These are phyloP conservation scores for Chaetothyriales sp. DNA, from an alignment of 2,329 filamentous ascomycete species.

Conservation along the genomic window DNA sequence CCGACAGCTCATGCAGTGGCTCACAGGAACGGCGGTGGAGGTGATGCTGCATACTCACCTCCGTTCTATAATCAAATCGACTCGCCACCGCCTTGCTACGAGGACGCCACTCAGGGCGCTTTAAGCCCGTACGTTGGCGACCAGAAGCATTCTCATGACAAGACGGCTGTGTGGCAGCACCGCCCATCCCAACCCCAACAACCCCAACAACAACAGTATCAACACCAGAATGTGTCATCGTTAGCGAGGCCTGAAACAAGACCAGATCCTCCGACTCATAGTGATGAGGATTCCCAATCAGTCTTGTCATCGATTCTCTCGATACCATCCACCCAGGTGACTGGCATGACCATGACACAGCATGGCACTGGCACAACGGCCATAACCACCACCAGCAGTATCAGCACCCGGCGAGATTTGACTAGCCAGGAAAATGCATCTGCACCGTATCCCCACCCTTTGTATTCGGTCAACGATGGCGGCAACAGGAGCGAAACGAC, in stretches of 20 bases:
- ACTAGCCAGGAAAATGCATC: background rate
- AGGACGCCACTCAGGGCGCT: background rate
- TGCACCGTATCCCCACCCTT: background rate
- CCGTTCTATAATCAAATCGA: background rate
- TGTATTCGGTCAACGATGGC: background rate
- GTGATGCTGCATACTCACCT: background rate
- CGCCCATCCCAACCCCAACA: background rate
- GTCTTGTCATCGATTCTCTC: constrained; percentile 1
- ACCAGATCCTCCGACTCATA: background rate
- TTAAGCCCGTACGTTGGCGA: background rate
- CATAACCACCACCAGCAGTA: background rate
- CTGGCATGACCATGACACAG: background rate
- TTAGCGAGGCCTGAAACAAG: background rate
- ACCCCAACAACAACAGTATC: background rate
- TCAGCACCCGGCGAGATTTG: background rate
- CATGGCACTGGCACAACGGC: background rate
- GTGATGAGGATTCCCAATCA: background rate
- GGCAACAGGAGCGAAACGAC: background rate
- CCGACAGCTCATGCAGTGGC: background rate
- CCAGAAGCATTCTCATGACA: background rate
- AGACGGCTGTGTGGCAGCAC: background rate
- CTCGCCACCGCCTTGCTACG: background rate
- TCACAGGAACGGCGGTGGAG: background rate
- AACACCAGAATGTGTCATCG: background rate
- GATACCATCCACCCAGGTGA: background rate